These are phyloP conservation scores for Pichia sp. DNA, from an alignment of 1,139 yeast genomes.

Conservation along the genomic window DNA sequence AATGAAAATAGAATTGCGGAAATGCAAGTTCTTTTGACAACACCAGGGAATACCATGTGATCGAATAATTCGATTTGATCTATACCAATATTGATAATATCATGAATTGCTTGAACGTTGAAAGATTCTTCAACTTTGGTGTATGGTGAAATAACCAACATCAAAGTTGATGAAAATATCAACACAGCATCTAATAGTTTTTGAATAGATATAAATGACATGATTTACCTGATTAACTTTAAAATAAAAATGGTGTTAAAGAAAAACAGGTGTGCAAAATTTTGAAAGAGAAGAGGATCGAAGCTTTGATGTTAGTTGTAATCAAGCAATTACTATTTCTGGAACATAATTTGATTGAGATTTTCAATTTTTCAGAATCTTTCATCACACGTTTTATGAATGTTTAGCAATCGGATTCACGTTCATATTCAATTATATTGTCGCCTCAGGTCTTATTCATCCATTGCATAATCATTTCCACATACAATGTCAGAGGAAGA, in stretches of 20 bases:
- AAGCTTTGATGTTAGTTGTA: too few relatives aligned
- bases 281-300: too few relatives aligned
- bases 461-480: too few relatives aligned
- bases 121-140: slow-evolving; percentile 95
- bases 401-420: too few relatives aligned
- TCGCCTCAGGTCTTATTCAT: too few relatives aligned
- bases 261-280: too few relatives aligned
- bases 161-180: slow-evolving; percentile 23
- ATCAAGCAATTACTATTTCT: too few relatives aligned
- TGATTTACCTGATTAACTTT: neutral
- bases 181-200: slow-evolving; percentile 22
- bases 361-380: too few relatives aligned
- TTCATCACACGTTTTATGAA: neutral
- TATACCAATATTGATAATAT: slow-evolving; percentile 60
- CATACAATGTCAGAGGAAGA: slow-evolving; percentile 9
- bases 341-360: too few relatives aligned
- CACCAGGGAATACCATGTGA: slow-evolving; percentile 78
- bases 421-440: too few relatives aligned
- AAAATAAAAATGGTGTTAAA: neutral
- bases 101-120: slow-evolving; percentile 85
- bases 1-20: slow-evolving; percentile 59
- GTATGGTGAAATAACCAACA: slow-evolving; percentile 50
- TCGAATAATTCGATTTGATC: slow-evolving; percentile 49
- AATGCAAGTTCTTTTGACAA: slow-evolving; percentile 77
- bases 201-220: neutral